These are phyloP conservation scores for Loxodes magnus DNA, from an alignment of 73 alveolate genomes.

Conservation along the genomic window DNA sequence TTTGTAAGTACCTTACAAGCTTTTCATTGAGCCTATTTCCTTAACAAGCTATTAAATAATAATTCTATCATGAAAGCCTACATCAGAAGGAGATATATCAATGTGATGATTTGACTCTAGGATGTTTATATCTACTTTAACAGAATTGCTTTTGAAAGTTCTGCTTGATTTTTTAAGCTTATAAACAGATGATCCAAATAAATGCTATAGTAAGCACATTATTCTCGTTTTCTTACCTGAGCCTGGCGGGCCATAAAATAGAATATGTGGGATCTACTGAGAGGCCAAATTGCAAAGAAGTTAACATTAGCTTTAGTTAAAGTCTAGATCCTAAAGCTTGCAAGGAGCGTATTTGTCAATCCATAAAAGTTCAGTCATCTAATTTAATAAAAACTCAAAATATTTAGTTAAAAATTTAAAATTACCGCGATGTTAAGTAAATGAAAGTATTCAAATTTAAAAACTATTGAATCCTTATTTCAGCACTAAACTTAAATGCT, in stretches of 20 bases:
- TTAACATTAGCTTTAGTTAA: no score
- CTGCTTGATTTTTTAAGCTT: slow-evolving; percentile 55
- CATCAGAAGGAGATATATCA: slow-evolving; percentile 95
- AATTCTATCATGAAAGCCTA: slow-evolving; percentile 81
- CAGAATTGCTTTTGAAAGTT: slow-evolving; percentile 13
- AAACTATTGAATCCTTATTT: no score
- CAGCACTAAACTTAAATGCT: no score
- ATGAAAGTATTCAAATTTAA: no score
- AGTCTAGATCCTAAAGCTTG: no score
- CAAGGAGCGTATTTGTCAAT: no score
- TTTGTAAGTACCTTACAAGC: slow-evolving; percentile 30
- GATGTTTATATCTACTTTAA: slow-evolving; percentile 65
- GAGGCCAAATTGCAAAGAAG: no score
- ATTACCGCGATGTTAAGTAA: no score
- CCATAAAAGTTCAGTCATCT: no score
- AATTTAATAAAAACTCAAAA: no score
- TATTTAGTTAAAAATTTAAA: no score
- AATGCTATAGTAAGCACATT: slow-evolving; percentile 69
- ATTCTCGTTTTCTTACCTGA: slow-evolving; percentile 93
- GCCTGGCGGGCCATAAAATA: slow-evolving; percentile 96
- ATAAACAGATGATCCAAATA: slow-evolving; percentile 73
- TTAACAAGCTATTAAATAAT: slow-evolving; percentile 81
- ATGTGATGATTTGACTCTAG: slow-evolving; percentile 69
- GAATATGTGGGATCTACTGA: slow-evolving; percentile 95
- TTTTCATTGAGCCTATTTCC: slow-evolving; percentile 71